These are phyloP conservation scores for Camelina laxa DNA, from an alignment of 345 rosid genomes.

Conservation along the genomic window DNA sequence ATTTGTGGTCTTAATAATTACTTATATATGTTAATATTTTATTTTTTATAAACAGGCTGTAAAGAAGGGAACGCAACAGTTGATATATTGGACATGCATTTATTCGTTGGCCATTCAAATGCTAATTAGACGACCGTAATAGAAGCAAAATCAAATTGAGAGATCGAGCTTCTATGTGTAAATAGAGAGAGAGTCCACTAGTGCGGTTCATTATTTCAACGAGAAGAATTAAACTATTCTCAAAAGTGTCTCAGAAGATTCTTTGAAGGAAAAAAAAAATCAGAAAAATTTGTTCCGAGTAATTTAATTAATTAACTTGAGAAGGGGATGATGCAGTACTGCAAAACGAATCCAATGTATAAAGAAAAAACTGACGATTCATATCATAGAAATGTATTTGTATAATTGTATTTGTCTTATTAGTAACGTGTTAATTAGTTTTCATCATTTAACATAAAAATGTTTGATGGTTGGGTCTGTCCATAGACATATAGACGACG, in stretches of 20 bases:
- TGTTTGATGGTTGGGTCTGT: constrained; percentile 1
- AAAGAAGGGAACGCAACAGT: constrained; percentile 60
- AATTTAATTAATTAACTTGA: constrained; percentile 13
- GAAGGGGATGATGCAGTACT: constrained; percentile 1
- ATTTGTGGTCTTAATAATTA: constrained; percentile 17
- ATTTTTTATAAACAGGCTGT: constrained; percentile 62
- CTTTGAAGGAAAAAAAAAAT: not conserved
- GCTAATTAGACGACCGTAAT: constrained; percentile 65
- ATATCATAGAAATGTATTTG: not conserved
- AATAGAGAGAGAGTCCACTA: constrained; percentile 44
- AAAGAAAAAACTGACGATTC: not conserved
- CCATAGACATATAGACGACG: not conserved
- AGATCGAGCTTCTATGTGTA: constrained; percentile 45
- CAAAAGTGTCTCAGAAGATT: constrained; percentile 40
- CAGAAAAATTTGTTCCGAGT: constrained; percentile 5
- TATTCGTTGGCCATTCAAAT: constrained; percentile 67
- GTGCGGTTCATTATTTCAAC: constrained; percentile 30
- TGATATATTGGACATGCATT: constrained; percentile 66
- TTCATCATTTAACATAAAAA: not conserved
- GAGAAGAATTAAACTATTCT: constrained; percentile 35
- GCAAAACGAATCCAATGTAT: constrained; percentile 33
- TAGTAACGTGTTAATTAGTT: constrained; percentile 4
- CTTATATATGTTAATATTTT: constrained; percentile 3
- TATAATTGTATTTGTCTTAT: constrained; percentile 13
- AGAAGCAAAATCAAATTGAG: constrained; percentile 37